Evolutionary conservation across 1,139 yeast genomes (phyloP), one percentile per base, ranked within the genome.

Genomic region (Debaryomyces sp.): DNA sequence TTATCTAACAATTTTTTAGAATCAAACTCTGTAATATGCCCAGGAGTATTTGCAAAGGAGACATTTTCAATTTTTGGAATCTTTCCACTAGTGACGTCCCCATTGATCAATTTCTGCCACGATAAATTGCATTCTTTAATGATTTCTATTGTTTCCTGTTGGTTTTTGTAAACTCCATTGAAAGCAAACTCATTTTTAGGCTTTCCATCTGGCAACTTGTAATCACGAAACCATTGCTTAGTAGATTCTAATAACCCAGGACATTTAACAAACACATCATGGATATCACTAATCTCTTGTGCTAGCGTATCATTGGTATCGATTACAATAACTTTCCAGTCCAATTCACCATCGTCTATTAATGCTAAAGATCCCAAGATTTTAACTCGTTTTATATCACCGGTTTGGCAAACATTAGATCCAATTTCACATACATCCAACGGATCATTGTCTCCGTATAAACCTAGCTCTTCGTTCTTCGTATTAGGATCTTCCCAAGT

Each of bases 401-500:
- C 97, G 24, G 88, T 82, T 66, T 79, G 71, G 40, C 85, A 81
- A 41, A 89, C 83, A 46, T 78, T 70, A 62, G 85, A 83, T 59
- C 96, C 96, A 52, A 90, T 89, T 70, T 90, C 97, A 65, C 95
- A 86, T 35, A 89, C 96, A 63, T 90, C 97, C 61, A 90, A 76
- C 40, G 96, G 96, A 75, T 90, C 96, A 67, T 89, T 86, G 68
- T 90, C 97, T 60, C 97, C 96, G 57, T 69, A 81, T 51, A 89
- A 84, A 53, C 82, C 81, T 47, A 92, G 82, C 56, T 81, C 87
- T 51, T 85, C 84, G 70, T 85, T 84, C 50, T 73, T 67, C 41
- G 65, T 67, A 58, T 82, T 82, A 50, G 95, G 95, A 62, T 90
- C 96, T 71, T 90, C 97, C 98, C 98, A 94, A 24, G 99, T 94